A percentile compares a stretch with the other conserved stretches of the same genome.
phyloP scores from a whole-genome alignment of 176 grass and related monocot genomes.

The Oryza nivara region DNA sequence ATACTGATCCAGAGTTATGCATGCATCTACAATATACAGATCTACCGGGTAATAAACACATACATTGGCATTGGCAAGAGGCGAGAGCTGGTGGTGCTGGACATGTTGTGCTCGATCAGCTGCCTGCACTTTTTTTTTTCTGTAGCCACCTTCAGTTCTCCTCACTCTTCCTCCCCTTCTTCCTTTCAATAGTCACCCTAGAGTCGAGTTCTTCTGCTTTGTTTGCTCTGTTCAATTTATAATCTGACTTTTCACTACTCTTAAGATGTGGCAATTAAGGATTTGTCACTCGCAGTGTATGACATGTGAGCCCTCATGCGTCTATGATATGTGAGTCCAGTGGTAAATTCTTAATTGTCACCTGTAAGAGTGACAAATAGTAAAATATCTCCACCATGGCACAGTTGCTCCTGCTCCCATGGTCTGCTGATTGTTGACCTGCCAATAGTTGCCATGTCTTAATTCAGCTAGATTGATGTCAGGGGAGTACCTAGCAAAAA shows the following conservation, averaged over 20 bases:
- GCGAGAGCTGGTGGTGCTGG: background rate
- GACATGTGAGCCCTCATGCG: too few relatives aligned
- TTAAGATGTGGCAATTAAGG: too few relatives aligned
- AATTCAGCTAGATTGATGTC: background rate
- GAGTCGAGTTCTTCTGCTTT: background rate
- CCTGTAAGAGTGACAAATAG: too few relatives aligned
- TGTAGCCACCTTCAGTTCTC: background rate
- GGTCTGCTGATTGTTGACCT: conserved; percentile 2
- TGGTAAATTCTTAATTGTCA: too few relatives aligned
- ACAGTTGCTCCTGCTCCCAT: background rate
- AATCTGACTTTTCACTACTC: background rate
- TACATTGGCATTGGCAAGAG: background rate
- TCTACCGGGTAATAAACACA: background rate
- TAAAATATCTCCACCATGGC: background rate
- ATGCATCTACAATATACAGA: background rate
- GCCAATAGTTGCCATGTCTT: background rate
- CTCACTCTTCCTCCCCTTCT: background rate
- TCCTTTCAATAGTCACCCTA: background rate
- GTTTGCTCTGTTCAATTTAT: background rate
- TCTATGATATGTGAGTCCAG: too few relatives aligned
- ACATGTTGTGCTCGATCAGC: background rate
- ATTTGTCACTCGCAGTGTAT: too few relatives aligned
- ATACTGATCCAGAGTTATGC: background rate
- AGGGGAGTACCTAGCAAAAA: background rate
- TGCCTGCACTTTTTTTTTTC: conserved; percentile 1